These are phyloP conservation scores for Rubus idaeus DNA, from an alignment of 306 rosid species.

Conservation along the genomic window DNA sequence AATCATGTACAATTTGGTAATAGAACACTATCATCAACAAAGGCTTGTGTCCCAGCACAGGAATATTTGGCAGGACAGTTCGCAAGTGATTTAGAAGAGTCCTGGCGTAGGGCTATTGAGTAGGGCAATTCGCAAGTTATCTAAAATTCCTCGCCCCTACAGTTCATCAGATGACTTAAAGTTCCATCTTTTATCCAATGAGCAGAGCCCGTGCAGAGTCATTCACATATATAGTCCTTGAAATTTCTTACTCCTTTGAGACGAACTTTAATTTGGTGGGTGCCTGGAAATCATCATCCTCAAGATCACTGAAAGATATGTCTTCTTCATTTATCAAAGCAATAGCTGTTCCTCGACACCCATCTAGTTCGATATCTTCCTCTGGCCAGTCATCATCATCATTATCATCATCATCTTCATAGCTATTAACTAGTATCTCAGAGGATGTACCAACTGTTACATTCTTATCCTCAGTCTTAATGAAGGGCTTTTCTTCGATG, in stretches of 20 bases:
- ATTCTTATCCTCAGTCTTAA: constrained; percentile 51
- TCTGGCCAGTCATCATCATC: constrained; percentile 82
- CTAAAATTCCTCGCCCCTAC: constrained; percentile 1
- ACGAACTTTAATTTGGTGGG: constrained; percentile 38
- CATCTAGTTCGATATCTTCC: constrained; percentile 69
- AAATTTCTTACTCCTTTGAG: constrained; percentile 40
- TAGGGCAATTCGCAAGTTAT: background rate
- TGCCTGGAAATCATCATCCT: constrained; percentile 70
- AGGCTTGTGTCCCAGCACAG: constrained; percentile 1
- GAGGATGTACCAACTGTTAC: constrained; percentile 41
- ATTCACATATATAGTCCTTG: constrained; percentile 7
- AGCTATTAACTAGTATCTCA: constrained; percentile 43
- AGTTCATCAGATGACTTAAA: background rate
- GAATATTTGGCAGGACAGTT: background rate
- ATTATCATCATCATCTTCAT: constrained; percentile 47
- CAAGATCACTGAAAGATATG: constrained; percentile 94
- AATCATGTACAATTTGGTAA: constrained; percentile 48
- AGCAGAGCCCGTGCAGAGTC: constrained; percentile 3
- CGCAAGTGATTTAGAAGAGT: constrained; percentile 3
- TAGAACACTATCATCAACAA: constrained; percentile 21
- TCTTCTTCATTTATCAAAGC: constrained; percentile 68
- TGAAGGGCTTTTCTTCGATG: constrained; percentile 47
- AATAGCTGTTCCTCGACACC: constrained; percentile 32
- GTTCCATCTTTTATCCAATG: constrained; percentile 29
- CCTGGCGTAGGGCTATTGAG: background rate